Conservation (phyloP, 2,329 filamentous ascomycete genomes). For the Cladorrhinum sp. region DNA sequence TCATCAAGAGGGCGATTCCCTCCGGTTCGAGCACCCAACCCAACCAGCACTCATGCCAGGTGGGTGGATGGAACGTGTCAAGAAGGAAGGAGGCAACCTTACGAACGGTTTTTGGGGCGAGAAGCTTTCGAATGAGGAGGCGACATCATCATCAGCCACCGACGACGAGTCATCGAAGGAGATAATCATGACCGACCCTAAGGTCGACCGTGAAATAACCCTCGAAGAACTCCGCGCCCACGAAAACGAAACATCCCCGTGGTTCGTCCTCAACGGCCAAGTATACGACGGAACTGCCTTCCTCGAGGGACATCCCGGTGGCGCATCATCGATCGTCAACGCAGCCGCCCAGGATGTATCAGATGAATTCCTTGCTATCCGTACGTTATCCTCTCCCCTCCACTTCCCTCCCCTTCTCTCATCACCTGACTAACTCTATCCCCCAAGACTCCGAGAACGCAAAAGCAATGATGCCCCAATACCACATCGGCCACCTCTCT, state of each 20-base stretch:
- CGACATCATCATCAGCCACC: constrained; percentile 30
- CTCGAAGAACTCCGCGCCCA: constrained; percentile 71
- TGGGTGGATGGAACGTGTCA: constrained; percentile 92
- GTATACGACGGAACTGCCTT: constrained; percentile 85
- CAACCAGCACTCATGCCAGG: constrained; percentile 72
- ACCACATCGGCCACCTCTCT: constrained; percentile 79
- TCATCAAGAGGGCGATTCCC: constrained; percentile 58
- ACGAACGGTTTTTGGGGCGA: constrained; percentile 85
- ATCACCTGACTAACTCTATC: constrained; percentile 13
- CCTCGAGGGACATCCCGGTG: constrained; percentile 79
- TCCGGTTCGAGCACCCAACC: constrained; percentile 86
- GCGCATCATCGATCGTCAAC: constrained; percentile 77
- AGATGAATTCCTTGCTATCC: constrained; percentile 89
- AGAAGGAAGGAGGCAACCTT: constrained; percentile 76
- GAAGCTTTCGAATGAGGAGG: constrained; percentile 49
- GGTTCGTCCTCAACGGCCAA: constrained; percentile 86
- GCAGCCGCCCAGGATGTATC: constrained; percentile 79
- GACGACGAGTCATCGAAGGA: constrained; percentile 59
- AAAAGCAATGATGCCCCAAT: constrained; percentile 81
- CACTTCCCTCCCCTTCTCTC: not conserved
- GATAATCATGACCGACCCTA: constrained; percentile 73
- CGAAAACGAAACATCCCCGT: constrained; percentile 62
- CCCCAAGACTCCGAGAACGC: constrained; percentile 90
- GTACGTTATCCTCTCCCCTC: constrained; percentile 50
- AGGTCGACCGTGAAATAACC: constrained; percentile 60